phyloP scores from a whole-genome alignment of 1,284 basidiomycete species.

The Marasmius sp. region DNA sequence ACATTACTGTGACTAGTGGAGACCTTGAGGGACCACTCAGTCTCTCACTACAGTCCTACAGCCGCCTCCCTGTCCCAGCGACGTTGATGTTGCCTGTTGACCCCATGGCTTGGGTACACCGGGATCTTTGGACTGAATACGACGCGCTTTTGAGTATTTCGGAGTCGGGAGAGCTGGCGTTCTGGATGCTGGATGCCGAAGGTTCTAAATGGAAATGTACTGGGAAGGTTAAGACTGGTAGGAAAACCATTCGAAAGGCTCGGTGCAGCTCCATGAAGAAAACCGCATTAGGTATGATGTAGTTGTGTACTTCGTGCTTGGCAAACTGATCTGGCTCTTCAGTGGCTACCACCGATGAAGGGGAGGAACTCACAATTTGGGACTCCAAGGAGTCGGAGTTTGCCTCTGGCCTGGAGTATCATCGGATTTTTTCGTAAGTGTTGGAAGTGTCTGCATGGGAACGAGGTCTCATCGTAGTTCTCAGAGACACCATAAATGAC shows the following conservation, averaged over 20 bases:
- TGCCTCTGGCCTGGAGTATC: slow-evolving; percentile 82
- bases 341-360: slow-evolving; percentile 58
- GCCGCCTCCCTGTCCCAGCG: slow-evolving; percentile 52
- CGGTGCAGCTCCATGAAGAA: slow-evolving; percentile 89
- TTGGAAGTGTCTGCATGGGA: slow-evolving; percentile 1
- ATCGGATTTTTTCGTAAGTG: slow-evolving; percentile 58
- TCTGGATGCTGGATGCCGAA: slow-evolving; percentile 79
- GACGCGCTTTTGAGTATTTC: slow-evolving; percentile 82
- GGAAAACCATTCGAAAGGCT: slow-evolving; percentile 63
- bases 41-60: slow-evolving; percentile 38
- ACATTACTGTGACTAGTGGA: slow-evolving; percentile 43
- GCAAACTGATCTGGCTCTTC: slow-evolving; percentile 13
- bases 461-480: not conserved
- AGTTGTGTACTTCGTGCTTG: slow-evolving; percentile 5
- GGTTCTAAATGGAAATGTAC: slow-evolving; percentile 65
- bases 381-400: slow-evolving; percentile 95
- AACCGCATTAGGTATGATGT: slow-evolving; percentile 66
- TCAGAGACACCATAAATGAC: slow-evolving; percentile 68
- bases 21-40: not conserved
- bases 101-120: slow-evolving; percentile 83
- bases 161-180: slow-evolving; percentile 71
- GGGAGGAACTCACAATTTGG: slow-evolving; percentile 88
- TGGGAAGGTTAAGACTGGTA: slow-evolving; percentile 72
- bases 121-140: slow-evolving; percentile 45
- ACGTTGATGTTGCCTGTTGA: slow-evolving; percentile 77